Evolutionary conservation across 192 early-diverging fungal species (phyloP), one percentile per base, ranked within the genome.

Genomic region (Oehlia diaphana): DNA sequence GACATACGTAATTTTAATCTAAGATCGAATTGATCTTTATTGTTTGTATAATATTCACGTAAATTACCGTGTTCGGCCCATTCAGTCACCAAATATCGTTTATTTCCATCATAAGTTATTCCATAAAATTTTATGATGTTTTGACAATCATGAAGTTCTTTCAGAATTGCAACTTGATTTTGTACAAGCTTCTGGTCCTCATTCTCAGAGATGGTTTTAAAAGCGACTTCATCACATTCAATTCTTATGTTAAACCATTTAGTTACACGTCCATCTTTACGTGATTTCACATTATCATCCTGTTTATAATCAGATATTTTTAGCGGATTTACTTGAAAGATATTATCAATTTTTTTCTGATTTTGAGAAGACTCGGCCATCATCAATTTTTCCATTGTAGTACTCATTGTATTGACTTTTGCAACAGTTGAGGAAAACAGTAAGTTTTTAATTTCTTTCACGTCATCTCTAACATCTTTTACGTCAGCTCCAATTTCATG

Each of bases 101-200:
- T 9, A 33, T 13, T 49, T 0, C 68, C 65, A 9, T 68, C 3
- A 49, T 19, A 3, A n/a, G 66, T 58, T 35, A 69, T 6, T 14
- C 76, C 76, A 69, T 78, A 50, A 35, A 78, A 78, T 68, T 28
- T 66, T 50, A 78, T 23, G 16, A 78, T 78, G 50, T 69, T 66
- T 53, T 14, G 19, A n/a, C n/a, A 9, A 23, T 68, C 76, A 2
- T 64, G 37, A 37, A 37, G 37, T 37, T 37, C 37, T 37, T 37
- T 37, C 4, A 37, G 37, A 37, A 37, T 50, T 7, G 76, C 14
- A 50, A 78, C 44, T 58, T 78, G 26, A 44, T 23, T 63, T 16
- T 66, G 50, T 19, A 68, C 42, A 1, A 44, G 2, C 42, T 9
- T 44, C 10, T 44, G 42, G 7, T 44, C 42, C 9, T 23, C 68